phyloP scores from a whole-genome alignment of 352 stramenopile genomes.

The Globisporangium recalcitrans region DNA sequence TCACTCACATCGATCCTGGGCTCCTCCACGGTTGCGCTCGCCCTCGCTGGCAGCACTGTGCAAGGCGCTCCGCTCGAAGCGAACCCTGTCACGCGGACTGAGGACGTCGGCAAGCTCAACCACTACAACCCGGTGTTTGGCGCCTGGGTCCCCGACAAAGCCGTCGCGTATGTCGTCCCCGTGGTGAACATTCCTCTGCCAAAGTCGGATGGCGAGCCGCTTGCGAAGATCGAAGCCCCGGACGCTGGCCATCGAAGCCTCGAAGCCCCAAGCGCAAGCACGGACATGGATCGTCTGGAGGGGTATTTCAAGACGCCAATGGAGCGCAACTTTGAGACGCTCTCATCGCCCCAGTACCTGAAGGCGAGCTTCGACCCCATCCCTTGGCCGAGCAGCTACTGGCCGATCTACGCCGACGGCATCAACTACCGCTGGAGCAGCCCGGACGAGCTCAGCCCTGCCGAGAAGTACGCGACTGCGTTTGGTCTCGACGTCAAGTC shows the following conservation, averaged over 20 bases:
- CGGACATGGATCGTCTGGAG: neutral
- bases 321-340: constrained; percentile 2
- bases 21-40: neutral
- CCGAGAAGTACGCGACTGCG: constrained; percentile 39
- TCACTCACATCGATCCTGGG: neutral
- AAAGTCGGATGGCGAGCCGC: neutral
- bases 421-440: constrained; percentile 16
- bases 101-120: neutral
- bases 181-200: neutral
- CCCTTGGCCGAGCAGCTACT: constrained; percentile 16
- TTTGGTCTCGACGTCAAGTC: constrained; percentile 28
- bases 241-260: neutral
- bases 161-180: neutral
- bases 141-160: neutral
- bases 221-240: neutral
- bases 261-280: neutral
- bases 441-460: constrained; percentile 20
- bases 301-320: neutral
- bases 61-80: neutral
- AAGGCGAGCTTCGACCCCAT: neutral
- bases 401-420: constrained; percentile 12
- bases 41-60: neutral
- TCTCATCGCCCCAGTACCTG: neutral
- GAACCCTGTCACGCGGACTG: neutral
- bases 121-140: constrained; percentile 6